Base-by-base conservation (phyloP, 345 rosid genomes). In the Hibiscus syriacus region DNA sequence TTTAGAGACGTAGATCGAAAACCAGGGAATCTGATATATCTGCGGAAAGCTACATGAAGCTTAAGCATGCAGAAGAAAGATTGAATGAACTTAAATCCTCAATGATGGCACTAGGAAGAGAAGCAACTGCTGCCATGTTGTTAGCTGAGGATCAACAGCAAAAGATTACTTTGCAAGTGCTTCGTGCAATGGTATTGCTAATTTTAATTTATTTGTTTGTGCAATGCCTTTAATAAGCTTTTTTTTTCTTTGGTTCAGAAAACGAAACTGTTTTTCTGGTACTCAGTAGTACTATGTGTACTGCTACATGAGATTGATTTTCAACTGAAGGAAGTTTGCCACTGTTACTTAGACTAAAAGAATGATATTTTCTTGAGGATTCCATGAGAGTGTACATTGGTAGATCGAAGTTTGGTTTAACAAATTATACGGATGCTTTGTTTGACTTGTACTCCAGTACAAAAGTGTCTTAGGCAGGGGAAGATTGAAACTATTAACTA, bases 71-170 rank as follows among this genome's bases (percentile, higher is more conserved):
- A 4, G 96, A 91, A 79, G 70, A 86, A 43, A 86, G 92, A 79
- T 84, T 86, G 66, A 71, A 78, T 52, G 95, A 91, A 12, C 96
- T 89, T 60, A 94, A 87, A 87, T 74, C 91, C 26, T 74, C 86
- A 10, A 72, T 85, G 79, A 74, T 71, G 73, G 85, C 90, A 17
- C 87, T 94, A 48, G 99, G 97, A 41, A 94, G 72, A 83, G 97
- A 89, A 83, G 99, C 99, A 32, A 79, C 87, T 25, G 84, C 80
- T 74, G 96, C 99, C n/a, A 91, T 94, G 99, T 77, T 78, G 62
- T 83, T 90, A 14, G 99, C 91, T 26, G 95, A 91, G 60, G 80
- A 84, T 72, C 90, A 89, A 76, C 97, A 94, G 74, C 99, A 90
- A 75, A 84, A 76, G 32, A 66, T 74, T 32, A 94, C 99, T 48